Conservation (phyloP, 2,329 filamentous ascomycete species). For the Colletotrichum tanaceti region DNA sequence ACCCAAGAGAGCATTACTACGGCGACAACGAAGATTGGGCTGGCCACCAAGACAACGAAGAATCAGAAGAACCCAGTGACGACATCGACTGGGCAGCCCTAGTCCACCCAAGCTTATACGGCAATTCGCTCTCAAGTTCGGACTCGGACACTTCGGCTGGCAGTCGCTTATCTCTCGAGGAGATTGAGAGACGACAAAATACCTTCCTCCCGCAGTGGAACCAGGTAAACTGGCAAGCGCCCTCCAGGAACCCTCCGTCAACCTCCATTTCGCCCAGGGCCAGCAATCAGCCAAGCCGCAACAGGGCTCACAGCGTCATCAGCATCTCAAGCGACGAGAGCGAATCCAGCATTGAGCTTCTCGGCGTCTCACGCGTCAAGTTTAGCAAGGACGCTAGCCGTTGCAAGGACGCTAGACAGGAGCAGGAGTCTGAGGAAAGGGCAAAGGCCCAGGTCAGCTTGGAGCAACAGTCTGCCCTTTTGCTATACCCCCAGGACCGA, state of each 20-base stretch:
- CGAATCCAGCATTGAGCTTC: slow-evolving; percentile 24
- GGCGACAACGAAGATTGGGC: neutral
- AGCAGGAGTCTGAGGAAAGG: neutral
- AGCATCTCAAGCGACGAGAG: slow-evolving; percentile 9
- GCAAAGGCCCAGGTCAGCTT: neutral
- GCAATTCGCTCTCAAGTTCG: no score
- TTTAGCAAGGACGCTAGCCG: neutral
- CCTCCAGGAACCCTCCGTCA: neutral
- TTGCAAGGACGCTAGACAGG: neutral
- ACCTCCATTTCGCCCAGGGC: slow-evolving; percentile 14
- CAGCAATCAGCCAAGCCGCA: neutral
- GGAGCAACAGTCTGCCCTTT: neutral
- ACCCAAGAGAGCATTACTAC: neutral
- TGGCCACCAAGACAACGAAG: neutral
- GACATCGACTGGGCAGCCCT: neutral
- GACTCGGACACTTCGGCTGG: neutral
- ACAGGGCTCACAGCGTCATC: slow-evolving; percentile 1
- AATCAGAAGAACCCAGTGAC: neutral
- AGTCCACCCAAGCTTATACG: neutral
- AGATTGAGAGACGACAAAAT: slow-evolving; percentile 7
- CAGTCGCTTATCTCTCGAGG: neutral
- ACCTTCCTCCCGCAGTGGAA: slow-evolving; percentile 16
- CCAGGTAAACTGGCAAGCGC: slow-evolving; percentile 14
- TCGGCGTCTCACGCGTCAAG: slow-evolving; percentile 5
- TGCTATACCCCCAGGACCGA: neutral